Evolutionary conservation across 495 filamentous ascomycete species (phyloP).

Genomic region (Podospora comata): DNA sequence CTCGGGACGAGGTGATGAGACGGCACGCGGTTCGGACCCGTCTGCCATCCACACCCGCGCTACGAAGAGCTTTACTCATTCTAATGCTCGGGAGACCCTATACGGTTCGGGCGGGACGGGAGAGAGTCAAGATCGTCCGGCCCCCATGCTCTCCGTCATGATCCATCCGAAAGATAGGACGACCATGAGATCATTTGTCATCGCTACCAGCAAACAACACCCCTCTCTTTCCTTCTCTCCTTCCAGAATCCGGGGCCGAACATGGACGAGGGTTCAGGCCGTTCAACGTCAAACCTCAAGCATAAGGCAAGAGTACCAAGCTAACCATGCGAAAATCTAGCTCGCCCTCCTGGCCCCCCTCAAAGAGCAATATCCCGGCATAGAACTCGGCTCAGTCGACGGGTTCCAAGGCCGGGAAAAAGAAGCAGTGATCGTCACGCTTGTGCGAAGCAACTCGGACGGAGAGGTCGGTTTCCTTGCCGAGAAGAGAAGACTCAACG

Average conservation of each 20-base stretch:
- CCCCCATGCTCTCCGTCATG: background rate
- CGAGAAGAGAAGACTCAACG: constrained; percentile 91
- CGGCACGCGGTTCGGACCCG: background rate
- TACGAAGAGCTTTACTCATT: background rate
- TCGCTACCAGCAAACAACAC: too few species aligned
- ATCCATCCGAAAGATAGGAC: background rate
- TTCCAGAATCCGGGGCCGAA: background rate
- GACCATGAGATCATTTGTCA: background rate
- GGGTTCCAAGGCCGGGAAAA: constrained; percentile 98
- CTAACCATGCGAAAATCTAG: constrained; percentile 31
- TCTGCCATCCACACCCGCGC: background rate
- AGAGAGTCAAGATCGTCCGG: background rate
- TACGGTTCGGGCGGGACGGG: background rate
- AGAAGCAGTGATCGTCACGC: constrained; percentile 85
- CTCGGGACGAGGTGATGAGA: background rate
- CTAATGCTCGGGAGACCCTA: background rate
- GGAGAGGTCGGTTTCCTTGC: constrained; percentile 89
- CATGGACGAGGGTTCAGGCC: background rate
- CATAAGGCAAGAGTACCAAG: background rate
- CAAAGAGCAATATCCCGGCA: constrained; percentile 72
- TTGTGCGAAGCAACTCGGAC: constrained; percentile 84
- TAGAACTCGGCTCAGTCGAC: constrained; percentile 93
- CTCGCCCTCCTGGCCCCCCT: constrained; percentile 73
- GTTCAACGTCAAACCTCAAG: background rate
- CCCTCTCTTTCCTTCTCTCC: background rate